Evolutionary conservation across 2,329 filamentous ascomycete genomes (phyloP), one percentile per base, ranked within the genome.

Genomic region (Dothidotthia symphoricarpi): DNA sequence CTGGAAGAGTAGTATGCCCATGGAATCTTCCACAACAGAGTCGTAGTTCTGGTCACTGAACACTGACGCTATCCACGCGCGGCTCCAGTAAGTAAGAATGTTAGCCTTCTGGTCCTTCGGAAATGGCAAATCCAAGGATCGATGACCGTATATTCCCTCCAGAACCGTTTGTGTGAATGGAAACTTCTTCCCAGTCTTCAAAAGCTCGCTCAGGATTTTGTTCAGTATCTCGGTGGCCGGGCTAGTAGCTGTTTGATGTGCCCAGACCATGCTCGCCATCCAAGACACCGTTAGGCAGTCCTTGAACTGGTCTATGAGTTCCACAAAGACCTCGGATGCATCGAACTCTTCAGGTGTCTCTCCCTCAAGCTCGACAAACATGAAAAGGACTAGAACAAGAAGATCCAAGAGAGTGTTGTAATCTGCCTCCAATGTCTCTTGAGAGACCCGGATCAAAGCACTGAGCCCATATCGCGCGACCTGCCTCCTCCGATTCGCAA

Each of bases 391-490:
- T 6, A 98, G 75, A 3, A 93, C 76, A 2, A 97, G 72, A 41
- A 97, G 79, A 57, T 91, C 88, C 46, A 94, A 81, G 34, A 94
- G 81, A 7, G 93, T 74, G 43, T 80, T 80, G 69, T 82, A 83
- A 43, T 86, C 84, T 22, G 87, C 69, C 34, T 85, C 76, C 6
- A 93, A 77, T 10, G 80, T 84, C 59, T 97, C 89, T 57, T 91
- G 85, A 0, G 86, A 81, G 6, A 88, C 84, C 45, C 82, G 83
- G 9, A 95, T 78, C 11, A 89, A 73, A 2, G 89, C 70, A 51
- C 81, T 86, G 27, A 82, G 79, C 13, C 91, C 91, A 59, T 91
- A 89, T 28, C 83, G 78, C 1, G 87, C 88, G 29, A 88, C 68
- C 55, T 74, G 57, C 61, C 62, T 59, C 61, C 71, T 50, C 57